phyloP scores from a whole-genome alignment of 2,329 filamentous ascomycete species.

The Zymoseptoria ardabiliae region DNA sequence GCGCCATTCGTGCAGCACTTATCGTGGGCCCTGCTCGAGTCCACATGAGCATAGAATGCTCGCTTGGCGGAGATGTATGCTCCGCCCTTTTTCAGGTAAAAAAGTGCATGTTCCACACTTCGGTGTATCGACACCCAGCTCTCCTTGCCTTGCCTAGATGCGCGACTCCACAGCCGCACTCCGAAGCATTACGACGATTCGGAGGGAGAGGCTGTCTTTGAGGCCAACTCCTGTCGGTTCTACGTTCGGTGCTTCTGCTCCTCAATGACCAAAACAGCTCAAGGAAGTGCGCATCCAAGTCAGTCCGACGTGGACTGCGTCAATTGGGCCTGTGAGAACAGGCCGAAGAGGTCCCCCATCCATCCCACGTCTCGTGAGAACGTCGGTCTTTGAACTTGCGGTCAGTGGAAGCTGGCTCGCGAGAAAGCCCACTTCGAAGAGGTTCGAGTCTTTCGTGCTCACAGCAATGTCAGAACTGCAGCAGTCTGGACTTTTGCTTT shows the following conservation, averaged over 20 bases:
- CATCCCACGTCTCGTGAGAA: not conserved
- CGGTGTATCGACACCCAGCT: too few species aligned
- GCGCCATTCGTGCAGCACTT: too few species aligned
- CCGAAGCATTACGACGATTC: too few species aligned
- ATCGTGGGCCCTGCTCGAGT: too few species aligned
- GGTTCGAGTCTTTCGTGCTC: not conserved
- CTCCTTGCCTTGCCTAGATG: too few species aligned
- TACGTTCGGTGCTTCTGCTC: not conserved
- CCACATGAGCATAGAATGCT: too few species aligned
- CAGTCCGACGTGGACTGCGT: not conserved
- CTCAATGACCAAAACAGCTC: not conserved
- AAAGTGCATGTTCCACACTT: too few species aligned
- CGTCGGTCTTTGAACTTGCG: not conserved
- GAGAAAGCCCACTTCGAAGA: not conserved
- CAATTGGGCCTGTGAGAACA: not conserved
- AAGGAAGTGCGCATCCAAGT: too few species aligned
- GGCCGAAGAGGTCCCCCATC: not conserved
- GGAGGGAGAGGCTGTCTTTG: too few species aligned
- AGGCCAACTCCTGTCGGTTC: not conserved
- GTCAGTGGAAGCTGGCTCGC: not conserved
- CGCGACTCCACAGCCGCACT: too few species aligned
- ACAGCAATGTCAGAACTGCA: not conserved
- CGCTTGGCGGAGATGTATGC: too few species aligned
- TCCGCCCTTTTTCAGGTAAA: too few species aligned
- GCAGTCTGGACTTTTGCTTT: not conserved